These are phyloP conservation scores for Penicillium sp. DNA, from an alignment of 2,329 filamentous ascomycete genomes.

Conservation along the genomic window DNA sequence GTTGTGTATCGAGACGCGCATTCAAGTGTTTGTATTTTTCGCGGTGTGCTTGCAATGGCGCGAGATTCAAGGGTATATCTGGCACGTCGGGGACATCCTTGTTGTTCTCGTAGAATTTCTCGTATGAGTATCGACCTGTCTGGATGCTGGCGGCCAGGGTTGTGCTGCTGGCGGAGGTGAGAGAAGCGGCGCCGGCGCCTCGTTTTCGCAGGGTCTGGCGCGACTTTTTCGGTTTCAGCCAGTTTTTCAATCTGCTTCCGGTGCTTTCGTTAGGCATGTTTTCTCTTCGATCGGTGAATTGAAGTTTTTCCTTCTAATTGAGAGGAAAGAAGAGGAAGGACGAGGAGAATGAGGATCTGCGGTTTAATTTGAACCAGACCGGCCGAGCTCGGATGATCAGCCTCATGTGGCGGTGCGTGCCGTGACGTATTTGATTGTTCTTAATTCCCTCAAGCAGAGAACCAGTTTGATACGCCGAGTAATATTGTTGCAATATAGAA, in stretches of 20 bases:
- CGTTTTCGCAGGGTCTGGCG: constrained; percentile 16
- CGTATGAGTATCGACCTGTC: constrained; percentile 7
- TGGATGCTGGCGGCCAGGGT: constrained; percentile 10
- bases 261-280: constrained; percentile 9
- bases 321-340: neutral
- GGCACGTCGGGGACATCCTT: constrained; percentile 2
- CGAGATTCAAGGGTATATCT: constrained; percentile 17
- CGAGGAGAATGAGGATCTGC: neutral
- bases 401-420: constrained; percentile 7
- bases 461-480: no score
- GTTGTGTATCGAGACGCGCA: constrained; percentile 29
- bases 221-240: constrained; percentile 16
- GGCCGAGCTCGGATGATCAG: constrained; percentile 6
- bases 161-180: constrained; percentile 13
- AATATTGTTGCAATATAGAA: no score
- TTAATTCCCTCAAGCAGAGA: no score
- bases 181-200: neutral
- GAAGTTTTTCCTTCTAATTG: neutral
- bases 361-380: neutral
- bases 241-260: constrained; percentile 11
- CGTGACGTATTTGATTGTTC: neutral
- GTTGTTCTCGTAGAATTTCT: neutral
- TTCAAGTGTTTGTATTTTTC: constrained; percentile 28
- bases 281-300: neutral
- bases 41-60: constrained; percentile 32